These are phyloP conservation scores for Trametes sanguinea DNA, from an alignment of 768 basidiomycete genomes.

Conservation along the genomic window DNA sequence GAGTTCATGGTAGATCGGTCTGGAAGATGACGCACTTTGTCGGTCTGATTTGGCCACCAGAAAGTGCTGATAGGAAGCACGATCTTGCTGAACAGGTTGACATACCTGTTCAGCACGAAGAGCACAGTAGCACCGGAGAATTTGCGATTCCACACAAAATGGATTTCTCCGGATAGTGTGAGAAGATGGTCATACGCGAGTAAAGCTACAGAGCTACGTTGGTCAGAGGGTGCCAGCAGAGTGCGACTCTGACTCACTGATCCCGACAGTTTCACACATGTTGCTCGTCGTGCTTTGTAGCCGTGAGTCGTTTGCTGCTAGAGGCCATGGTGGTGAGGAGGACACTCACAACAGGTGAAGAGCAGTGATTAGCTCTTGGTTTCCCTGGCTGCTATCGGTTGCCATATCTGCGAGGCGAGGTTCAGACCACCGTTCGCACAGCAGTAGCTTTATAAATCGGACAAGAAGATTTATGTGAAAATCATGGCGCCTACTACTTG, in stretches of 20 bases:
- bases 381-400: too few relatives aligned
- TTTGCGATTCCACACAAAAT: constrained; percentile 18
- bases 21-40: neutral
- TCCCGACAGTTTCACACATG: neutral
- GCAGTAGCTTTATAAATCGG: too few relatives aligned
- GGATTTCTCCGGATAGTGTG: constrained; percentile 13
- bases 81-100: constrained; percentile 8
- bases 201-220: constrained; percentile 1
- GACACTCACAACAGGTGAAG: too few relatives aligned
- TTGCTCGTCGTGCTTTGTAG: constrained; percentile 1
- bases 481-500: too few relatives aligned
- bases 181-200: constrained; percentile 16
- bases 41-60: constrained; percentile 14
- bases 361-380: too few relatives aligned
- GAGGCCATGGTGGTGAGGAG: too few relatives aligned
- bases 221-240: neutral
- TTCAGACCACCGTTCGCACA: too few relatives aligned
- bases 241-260: neutral
- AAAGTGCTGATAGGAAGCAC: constrained; percentile 6
- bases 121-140: constrained; percentile 19
- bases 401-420: too few relatives aligned
- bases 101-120: constrained; percentile 21
- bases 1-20: too few relatives aligned
- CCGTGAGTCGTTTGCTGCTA: too few relatives aligned
- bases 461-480: too few relatives aligned